Conservation (phyloP, 2,329 filamentous ascomycete species). For the Dothiorella sarmentorum region DNA sequence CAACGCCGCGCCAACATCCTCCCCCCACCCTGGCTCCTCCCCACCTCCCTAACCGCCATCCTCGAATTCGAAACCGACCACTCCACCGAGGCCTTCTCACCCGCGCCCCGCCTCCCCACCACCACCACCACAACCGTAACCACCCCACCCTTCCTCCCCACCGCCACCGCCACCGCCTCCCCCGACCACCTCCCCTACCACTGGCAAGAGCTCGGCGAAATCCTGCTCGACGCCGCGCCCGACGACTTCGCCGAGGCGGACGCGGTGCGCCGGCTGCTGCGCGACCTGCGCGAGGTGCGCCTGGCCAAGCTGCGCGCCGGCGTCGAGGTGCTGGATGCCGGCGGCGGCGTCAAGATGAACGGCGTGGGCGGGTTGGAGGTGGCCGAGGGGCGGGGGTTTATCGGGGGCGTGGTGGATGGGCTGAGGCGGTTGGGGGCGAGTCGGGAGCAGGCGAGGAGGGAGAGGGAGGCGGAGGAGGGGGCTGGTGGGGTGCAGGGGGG, state of each 20-base stretch:
- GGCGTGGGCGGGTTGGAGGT: conserved; percentile 94
- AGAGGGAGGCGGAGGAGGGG: conserved; percentile 68
- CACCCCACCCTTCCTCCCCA: conserved; percentile 73
- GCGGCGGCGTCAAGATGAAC: conserved; percentile 67
- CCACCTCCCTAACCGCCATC: conserved; percentile 70
- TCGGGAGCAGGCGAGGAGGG: conserved; percentile 71
- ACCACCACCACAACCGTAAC: conserved; percentile 24
- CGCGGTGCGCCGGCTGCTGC: conserved; percentile 68
- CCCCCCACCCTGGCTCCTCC: conserved; percentile 82
- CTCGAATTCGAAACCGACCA: conserved; percentile 76
- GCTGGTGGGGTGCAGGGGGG: background rate
- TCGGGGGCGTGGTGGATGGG: conserved; percentile 82
- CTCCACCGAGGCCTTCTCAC: conserved; percentile 69
- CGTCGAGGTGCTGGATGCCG: conserved; percentile 67
- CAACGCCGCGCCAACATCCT: conserved; percentile 91
- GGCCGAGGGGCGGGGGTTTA: conserved; percentile 78
- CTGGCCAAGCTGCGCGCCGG: conserved; percentile 83
- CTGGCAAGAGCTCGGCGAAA: conserved; percentile 88
- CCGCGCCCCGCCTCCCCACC: conserved; percentile 64
- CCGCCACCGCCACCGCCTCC: conserved; percentile 67
- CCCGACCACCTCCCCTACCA: conserved; percentile 80
- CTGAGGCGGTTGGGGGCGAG: conserved; percentile 77
- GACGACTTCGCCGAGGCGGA: conserved; percentile 73
- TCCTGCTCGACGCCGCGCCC: conserved; percentile 77
- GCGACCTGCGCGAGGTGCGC: conserved; percentile 81